Evolutionary conservation across 1,284 basidiomycete species (phyloP).

Genomic region (Irpex sp.): DNA sequence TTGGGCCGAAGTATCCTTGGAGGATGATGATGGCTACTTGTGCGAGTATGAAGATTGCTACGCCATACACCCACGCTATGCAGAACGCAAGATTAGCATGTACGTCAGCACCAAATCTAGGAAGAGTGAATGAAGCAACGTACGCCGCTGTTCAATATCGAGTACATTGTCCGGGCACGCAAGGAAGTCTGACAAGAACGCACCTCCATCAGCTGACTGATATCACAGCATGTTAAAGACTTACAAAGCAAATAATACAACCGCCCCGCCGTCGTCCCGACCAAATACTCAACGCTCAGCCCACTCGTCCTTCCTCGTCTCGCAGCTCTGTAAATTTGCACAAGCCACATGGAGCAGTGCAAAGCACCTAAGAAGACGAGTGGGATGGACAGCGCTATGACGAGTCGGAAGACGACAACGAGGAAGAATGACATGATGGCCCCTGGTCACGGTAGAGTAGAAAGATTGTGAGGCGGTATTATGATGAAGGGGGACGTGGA

Average conservation of each 20-base stretch:
- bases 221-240: constrained; percentile 24
- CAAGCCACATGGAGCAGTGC: constrained; percentile 79
- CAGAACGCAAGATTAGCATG: not conserved
- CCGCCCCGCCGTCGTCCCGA: constrained; percentile 74
- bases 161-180: constrained; percentile 83
- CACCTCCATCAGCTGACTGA: not conserved
- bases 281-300: constrained; percentile 65
- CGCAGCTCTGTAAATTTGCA: constrained; percentile 79
- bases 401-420: constrained; percentile 67
- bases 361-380: constrained; percentile 68
- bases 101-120: not conserved
- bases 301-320: constrained; percentile 69
- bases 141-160: constrained; percentile 69
- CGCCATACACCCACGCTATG: constrained; percentile 63
- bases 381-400: constrained; percentile 68
- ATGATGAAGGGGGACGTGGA: no score
- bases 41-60: constrained; percentile 58
- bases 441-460: constrained; percentile 40
- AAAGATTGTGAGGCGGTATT: not conserved
- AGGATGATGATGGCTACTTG: constrained; percentile 68
- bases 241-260: constrained; percentile 74
- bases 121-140: constrained; percentile 21
- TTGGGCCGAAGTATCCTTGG: constrained; percentile 76
- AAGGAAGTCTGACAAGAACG: constrained; percentile 60
- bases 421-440: constrained; percentile 63